phyloP scores from a whole-genome alignment of 2,329 filamentous ascomycete genomes.

The Bertia moriformis region DNA sequence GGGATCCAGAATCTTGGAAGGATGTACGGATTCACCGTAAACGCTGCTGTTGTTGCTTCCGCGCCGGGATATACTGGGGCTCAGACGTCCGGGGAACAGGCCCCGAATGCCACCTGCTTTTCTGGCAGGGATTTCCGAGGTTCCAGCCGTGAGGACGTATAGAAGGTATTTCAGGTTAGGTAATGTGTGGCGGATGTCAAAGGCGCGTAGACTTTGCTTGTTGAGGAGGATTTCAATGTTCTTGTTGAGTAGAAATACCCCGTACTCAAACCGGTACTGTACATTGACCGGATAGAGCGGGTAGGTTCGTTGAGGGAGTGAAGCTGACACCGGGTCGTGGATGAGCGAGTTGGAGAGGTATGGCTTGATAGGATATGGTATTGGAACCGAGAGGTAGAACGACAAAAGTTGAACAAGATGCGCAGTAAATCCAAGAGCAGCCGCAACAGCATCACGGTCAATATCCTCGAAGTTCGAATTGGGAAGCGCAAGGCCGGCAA shows the following conservation, averaged over 20 bases:
- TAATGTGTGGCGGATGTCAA: constrained; percentile 51
- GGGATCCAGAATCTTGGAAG: constrained; percentile 10
- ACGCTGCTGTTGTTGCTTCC: constrained; percentile 20
- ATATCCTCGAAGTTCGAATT: constrained; percentile 42
- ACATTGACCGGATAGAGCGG: constrained; percentile 44
- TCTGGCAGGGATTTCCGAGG: constrained; percentile 38
- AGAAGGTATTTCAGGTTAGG: constrained; percentile 54
- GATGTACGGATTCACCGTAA: background rate
- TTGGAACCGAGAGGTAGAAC: constrained; percentile 40
- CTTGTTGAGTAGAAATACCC: constrained; percentile 53
- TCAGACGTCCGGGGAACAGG: constrained; percentile 19
- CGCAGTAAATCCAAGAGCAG: constrained; percentile 45
- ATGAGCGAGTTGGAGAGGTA: constrained; percentile 42
- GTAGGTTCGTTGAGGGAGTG: constrained; percentile 31
- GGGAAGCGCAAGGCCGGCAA: constrained; percentile 40
- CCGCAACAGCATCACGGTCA: constrained; percentile 35
- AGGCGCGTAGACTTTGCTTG: constrained; percentile 34
- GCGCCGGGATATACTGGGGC: constrained; percentile 18
- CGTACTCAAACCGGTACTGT: constrained; percentile 53
- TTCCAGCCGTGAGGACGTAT: constrained; percentile 47
- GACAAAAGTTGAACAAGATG: constrained; percentile 44
- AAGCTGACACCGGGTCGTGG: constrained; percentile 37
- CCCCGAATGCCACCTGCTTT: constrained; percentile 37
- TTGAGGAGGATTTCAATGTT: constrained; percentile 49
- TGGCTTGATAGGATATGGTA: constrained; percentile 45